Evolutionary conservation across 495 filamentous ascomycete genomes (phyloP), one percentile per base, ranked within the genome.

Genomic region (Chlorociboria aeruginascens): DNA sequence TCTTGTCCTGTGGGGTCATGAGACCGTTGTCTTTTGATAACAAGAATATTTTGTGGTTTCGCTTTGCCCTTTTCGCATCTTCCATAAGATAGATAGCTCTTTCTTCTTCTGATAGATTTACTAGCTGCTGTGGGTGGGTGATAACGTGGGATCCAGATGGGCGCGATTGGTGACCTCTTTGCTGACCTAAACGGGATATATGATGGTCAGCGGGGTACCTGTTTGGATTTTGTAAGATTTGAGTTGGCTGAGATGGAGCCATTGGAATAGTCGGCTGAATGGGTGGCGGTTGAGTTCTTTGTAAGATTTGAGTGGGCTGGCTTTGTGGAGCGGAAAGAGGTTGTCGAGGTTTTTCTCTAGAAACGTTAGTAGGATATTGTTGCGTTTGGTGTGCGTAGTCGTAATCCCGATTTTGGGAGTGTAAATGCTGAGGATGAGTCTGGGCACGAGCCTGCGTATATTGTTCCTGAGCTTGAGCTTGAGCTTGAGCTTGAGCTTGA

Each of bases 1-100:
- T 99, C 72, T 99, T 99, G 65, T 99, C 92, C 60, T 95, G 88
- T 2, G 93, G 93, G 14, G 93, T 97, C 92, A 99, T 99, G 46
- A 99, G 63, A 25, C 92, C 93, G 59, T 99, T 97, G 57, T 93
- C 89, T 56, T 82, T 85, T 7, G 93, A 94, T 20, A 99, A 69
- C 20, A 92, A 74, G 57, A 85, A 87, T 45, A 99, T 99, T 69
- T 99, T 99, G 69, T 97, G 90, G 60, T 97, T 97, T 30, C 92
- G 80, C 67, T 99, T 99, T 3, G 93, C 86, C 40, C 93, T 79
- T 65, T 88, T 94, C 8, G 90, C 89, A 61, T 97, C 92, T 55
- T 95, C 92, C 50, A 83, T 76, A 48, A 95, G 63, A 60, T 85
- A 94, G 11, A 80, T 76, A 12, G 79, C 71, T 50, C 89, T 86